Evolutionary conservation across 2,329 filamentous ascomycete genomes (phyloP), one percentile per base, ranked within the genome.

Genomic region (Diaporthe citriasiana): DNA sequence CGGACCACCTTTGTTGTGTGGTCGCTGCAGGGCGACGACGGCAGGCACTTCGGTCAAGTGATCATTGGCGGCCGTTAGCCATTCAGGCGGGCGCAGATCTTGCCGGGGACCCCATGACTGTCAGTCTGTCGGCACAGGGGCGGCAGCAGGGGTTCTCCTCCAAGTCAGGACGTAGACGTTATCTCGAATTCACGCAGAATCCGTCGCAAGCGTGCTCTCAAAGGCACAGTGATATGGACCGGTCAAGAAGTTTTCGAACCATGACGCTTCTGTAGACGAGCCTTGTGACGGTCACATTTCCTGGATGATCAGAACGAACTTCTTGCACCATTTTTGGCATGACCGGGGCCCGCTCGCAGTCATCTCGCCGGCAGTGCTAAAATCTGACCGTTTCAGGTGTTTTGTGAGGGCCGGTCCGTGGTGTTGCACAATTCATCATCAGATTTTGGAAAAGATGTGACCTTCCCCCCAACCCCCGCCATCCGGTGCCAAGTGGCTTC

Each of bases 31-130:
- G 15, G 35, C 40, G 35, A 68, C 40, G 50, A 68, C 57, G 69
- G 42, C 59, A 72, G 72, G 59, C 69, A 72, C 53, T 55, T 6
- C 45, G 71, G 69, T 72, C 73, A 73, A 73, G 55, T 74, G 73
- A 73, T 56, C 57, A 35, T 50, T 42, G 12, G 27, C 70, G 47
- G 71, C 65, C 40, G 57, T 73, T 51, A 57, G 69, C 51, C 73
- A 66, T 72, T 72, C 55, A 60, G 38, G 35, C 17, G 69, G 63
- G 25, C 42, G n/a, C 63, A 40, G 70, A 72, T 63, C 56, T 60
- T 47, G 71, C 40, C 40, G 53, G 71, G 68, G 56, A 42, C 63
- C 65, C 50, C 70, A 66, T 38, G 51, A 56, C 47, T 68, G 63
- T 68, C 63, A 68, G 15, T 68, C 33, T 68, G 45, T 68, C 63